Base-by-base conservation (phyloP, 2,329 filamentous ascomycete genomes). In the Fusarium sp. region DNA sequence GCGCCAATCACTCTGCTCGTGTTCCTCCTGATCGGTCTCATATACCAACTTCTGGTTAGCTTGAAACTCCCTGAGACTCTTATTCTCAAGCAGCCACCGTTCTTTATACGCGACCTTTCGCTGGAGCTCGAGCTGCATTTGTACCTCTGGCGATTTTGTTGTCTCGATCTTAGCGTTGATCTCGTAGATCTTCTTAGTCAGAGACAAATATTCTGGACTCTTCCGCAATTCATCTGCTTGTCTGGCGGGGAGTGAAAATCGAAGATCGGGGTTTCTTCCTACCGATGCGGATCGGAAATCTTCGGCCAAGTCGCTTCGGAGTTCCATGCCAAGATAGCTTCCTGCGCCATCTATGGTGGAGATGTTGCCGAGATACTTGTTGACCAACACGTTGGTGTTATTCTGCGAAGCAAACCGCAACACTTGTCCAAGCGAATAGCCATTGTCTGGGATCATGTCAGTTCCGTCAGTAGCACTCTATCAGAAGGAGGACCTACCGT, bases 251-350 rank as follows among this genome's bases (percentile, higher is more conserved):
- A 61, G 58, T n/a, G 58, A 61, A 33, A 61, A 61, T 18, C 33
- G 36, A 18, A 64, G 61, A 29, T 54, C 40, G 3, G 55, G 61
- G 23, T 64, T 64, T 53, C 49, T 59, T 46, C 49, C 33, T 16
- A 55, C 49, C 31, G 55, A 49, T 64, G 40, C 61, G 8, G 61
- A 64, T 36, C 55, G 46, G 40, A 64, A 64, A 46, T 64, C 49
- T 58, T 60, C 56, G 20, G 46, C 55, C 20, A 60, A 16, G 40
- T 59, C 55, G 38, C 20, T 49, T 31, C 55, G 23, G 11, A 55
- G 31, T 16, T 59, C 27, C 46, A 56, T 64, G 23, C 49, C 50
- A 25, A 64, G 55, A 55, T 55, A 60, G 51, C 50, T 64, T 38
- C 56, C 61, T 36, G 61, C 29, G 49, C 61, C 49, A 29, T 64